Base-by-base conservation (phyloP, 2,329 filamentous ascomycete species). In the Esteya vermicola region DNA sequence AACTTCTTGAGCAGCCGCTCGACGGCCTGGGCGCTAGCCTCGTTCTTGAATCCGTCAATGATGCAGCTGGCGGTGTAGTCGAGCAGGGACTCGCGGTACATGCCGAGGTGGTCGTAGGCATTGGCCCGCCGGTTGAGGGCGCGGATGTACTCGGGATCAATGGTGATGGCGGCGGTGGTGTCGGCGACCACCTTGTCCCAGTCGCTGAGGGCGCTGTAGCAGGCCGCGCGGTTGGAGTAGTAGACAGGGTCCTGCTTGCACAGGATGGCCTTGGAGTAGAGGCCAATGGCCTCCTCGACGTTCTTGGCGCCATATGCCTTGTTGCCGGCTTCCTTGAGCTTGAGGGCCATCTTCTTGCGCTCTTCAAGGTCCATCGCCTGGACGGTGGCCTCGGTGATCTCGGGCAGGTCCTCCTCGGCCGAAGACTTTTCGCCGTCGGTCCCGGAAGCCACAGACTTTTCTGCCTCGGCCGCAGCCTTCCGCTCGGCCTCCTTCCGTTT, bases 31-130 rank as follows among this genome's bases (percentile, higher is more conserved):
- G 89, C 86, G 55, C 84, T 93, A 45, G 73, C 69, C 53, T 94
- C 83, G 60, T 91, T 96, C 64, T 84, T 81, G 72, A 98, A 98
- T 47, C 83, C 83, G 58, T 98, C 91, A 58, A 98, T 94, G 60
- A 98, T 98, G 67, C 91, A 98, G 64, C 89, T 95, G 43, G 91
- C 91, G 9, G 91, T 98, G 65, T 93, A 96, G 64, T 98, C 91
- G 47, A 98, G 75, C 9, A 98, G 78, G 34, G 91, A 89, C 57
- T 96, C 89, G 59, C 86, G 91, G 67, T 81, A 94, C 62, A 81
- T 81, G 53, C 80, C 80, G 33, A 91, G 75, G 59, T 95, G 83
- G 64, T 98, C 91, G 62, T 96, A 98, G 43, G 91, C 91, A 57
- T 93, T 93, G 41, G 91, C 91, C 53, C 91, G 78, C 55, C 91